Evolutionary conservation across 2,329 filamentous ascomycete species (phyloP).

Genomic region (Tetracladium maxilliforme): DNA sequence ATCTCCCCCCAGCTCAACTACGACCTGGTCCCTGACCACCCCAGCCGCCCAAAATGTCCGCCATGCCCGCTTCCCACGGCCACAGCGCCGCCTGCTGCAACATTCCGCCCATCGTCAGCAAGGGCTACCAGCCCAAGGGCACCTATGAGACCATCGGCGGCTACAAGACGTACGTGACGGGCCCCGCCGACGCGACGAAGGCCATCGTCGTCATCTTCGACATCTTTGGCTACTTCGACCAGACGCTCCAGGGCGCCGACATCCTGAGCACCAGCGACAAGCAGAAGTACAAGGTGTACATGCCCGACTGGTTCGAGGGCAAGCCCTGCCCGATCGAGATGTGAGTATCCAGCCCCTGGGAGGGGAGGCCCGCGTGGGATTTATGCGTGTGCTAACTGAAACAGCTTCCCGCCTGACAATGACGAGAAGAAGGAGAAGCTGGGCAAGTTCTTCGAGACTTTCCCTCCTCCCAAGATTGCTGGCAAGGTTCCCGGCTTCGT

Average conservation of each 20-base stretch:
- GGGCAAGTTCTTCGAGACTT: constrained; percentile 37
- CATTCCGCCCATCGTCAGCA: constrained; percentile 39
- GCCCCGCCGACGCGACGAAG: constrained; percentile 31
- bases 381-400: constrained; percentile 29
- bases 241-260: constrained; percentile 57
- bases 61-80: constrained; percentile 17
- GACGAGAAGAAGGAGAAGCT: constrained; percentile 47
- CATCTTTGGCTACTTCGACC: constrained; percentile 57
- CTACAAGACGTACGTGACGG: constrained; percentile 37
- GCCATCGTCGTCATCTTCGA: constrained; percentile 50
- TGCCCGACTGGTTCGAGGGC: constrained; percentile 84
- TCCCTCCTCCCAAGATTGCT: constrained; percentile 25
- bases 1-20: no score
- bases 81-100: constrained; percentile 43
- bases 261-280: constrained; percentile 40
- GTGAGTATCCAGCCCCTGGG: no score
- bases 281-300: constrained; percentile 70
- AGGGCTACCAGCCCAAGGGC: constrained; percentile 39
- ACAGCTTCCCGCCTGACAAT: constrained; percentile 46
- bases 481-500: constrained; percentile 37
- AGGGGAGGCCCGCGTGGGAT: no score
- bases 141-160: constrained; percentile 39
- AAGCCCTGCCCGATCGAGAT: constrained; percentile 45
- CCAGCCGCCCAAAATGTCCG: constrained; percentile 2
- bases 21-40: no score